A percentile compares a stretch with the other conserved stretches of the same genome.
Conservation (phyloP, 1,284 basidiomycete species). For the Naganishia liquefaciens region DNA sequence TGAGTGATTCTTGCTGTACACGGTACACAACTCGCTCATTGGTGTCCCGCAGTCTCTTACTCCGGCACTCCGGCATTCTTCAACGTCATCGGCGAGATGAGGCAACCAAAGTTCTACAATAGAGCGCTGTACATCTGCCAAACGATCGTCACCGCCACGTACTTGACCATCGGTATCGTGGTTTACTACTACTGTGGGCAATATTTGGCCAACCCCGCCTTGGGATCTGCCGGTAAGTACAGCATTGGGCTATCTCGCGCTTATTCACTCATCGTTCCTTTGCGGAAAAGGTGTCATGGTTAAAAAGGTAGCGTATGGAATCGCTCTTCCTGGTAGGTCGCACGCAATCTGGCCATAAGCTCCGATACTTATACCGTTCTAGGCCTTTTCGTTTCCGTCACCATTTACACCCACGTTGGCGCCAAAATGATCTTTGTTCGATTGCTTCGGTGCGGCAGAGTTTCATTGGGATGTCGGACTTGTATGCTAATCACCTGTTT, state of each 20-base stretch:
- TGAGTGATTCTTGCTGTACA: conserved; percentile 14
- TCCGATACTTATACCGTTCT: conserved; percentile 29
- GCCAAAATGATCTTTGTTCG: conserved; percentile 45
- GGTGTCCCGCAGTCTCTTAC: conserved; percentile 25
- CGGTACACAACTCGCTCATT: neutral
- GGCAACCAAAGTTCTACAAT: conserved; percentile 41
- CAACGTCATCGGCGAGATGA: conserved; percentile 40
- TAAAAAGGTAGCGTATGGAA: conserved; percentile 52
- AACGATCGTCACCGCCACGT: conserved; percentile 29
- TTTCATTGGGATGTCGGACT: conserved; percentile 42
- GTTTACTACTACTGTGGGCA: conserved; percentile 46
- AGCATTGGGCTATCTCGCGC: conserved; percentile 8
- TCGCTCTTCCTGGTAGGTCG: conserved; percentile 48
- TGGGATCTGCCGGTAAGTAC: conserved; percentile 42
- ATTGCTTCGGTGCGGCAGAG: conserved; percentile 31
- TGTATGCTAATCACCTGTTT: conserved; percentile 60
- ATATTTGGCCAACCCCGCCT: conserved; percentile 47
- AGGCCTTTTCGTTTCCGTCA: conserved; percentile 35
- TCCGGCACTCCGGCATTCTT: conserved; percentile 35
- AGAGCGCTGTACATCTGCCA: conserved; percentile 38
- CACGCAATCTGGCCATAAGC: neutral
- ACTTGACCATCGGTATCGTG: conserved; percentile 35
- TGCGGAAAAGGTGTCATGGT: conserved; percentile 48
- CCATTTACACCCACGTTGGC: conserved; percentile 37
- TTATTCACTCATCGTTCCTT: conserved; percentile 33